Evolutionary conservation across 768 basidiomycete species (phyloP), one percentile per base, ranked within the genome.

Genomic region (Pleurotus salmoneostramineus): DNA sequence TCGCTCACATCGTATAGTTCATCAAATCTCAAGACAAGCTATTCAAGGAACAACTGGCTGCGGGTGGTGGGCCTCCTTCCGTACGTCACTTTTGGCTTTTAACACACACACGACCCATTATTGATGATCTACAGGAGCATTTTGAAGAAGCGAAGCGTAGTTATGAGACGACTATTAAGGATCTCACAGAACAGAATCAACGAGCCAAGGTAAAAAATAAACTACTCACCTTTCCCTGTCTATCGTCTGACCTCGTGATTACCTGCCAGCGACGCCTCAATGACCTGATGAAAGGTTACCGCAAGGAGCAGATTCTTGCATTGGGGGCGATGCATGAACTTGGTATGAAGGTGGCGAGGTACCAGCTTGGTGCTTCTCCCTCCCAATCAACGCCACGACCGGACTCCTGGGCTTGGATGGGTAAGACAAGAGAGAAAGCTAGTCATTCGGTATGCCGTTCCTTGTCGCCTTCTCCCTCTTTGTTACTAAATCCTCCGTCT

Each of bases 11-110:
- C 21, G n/a, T 21, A 10, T 57, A 95, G 91, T 95, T 96, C 71
- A 93, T 98, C 75, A 93, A 93, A 68, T 81, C 86, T 34, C 95
- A 96, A 69, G 94, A 97, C 72, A 90, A 89, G 62, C 77, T 93
- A 32, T 89, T 95, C 73, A 89, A 89, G 63, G 90, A 93, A 65
- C 87, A 88, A 65, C 85, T 87, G 50, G 83, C 85, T 4, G 82
- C 84, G 51, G 80, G 78, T 44, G 75, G 73, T 33, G 76, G 74
- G 17, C 64, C 72, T 56, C 66, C 75, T 35, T 70, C 81, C 42
- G 87, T 87, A 61, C 61, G 77, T 69, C 42, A 49, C 60, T 2
- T 15, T 21, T 4, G 49, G 42, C 2, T 60, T 50, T 45, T 33
- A 8, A 12, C 21, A 6, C 15, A 31, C 12, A n/a, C 45, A 34